These are phyloP conservation scores for Tephrocybe sp. DNA, from an alignment of 768 basidiomycete genomes.

Conservation along the genomic window DNA sequence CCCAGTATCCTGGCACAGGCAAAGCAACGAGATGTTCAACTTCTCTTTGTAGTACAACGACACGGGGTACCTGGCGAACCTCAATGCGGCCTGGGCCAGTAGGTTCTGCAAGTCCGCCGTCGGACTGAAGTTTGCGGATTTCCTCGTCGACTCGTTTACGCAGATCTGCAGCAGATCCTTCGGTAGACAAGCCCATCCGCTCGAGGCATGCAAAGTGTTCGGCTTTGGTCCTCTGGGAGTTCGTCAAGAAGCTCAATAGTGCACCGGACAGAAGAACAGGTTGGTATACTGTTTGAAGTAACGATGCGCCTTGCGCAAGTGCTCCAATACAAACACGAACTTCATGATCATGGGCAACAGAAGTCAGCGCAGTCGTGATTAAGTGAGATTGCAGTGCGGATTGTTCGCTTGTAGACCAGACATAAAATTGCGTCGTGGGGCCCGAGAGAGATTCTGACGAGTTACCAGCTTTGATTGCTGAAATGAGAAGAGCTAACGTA, in stretches of 20 bases:
- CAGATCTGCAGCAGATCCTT: slow-evolving; percentile 35
- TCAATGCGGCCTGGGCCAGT: slow-evolving; percentile 28
- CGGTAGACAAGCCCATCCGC: slow-evolving; percentile 34
- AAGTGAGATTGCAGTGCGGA: slow-evolving; percentile 37
- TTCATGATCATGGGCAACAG: slow-evolving; percentile 26
- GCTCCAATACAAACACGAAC: slow-evolving; percentile 48
- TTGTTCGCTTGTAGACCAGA: slow-evolving; percentile 41
- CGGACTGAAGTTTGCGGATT: slow-evolving; percentile 31
- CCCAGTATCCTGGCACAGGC: slow-evolving; percentile 48
- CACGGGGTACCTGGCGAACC: slow-evolving; percentile 40
- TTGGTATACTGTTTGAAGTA: slow-evolving; percentile 47
- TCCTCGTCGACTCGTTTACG: slow-evolving; percentile 34
- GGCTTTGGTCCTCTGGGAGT: slow-evolving; percentile 28
- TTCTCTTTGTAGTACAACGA: slow-evolving; percentile 43
- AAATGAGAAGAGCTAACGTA: slow-evolving; percentile 32
- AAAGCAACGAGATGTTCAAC: slow-evolving; percentile 42
- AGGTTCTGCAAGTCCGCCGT: slow-evolving; percentile 16
- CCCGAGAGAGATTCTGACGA: slow-evolving; percentile 13
- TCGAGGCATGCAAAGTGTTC: slow-evolving; percentile 38
- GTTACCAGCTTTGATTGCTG: slow-evolving; percentile 24
- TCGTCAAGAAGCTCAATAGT: slow-evolving; percentile 38
- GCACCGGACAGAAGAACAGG: slow-evolving; percentile 44
- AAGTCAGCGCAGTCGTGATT: slow-evolving; percentile 37
- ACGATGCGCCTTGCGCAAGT: slow-evolving; percentile 43
- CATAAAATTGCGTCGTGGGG: slow-evolving; percentile 42